Conservation (phyloP, 192 early-diverging fungal genomes). For the Entomortierella beljakovae region DNA sequence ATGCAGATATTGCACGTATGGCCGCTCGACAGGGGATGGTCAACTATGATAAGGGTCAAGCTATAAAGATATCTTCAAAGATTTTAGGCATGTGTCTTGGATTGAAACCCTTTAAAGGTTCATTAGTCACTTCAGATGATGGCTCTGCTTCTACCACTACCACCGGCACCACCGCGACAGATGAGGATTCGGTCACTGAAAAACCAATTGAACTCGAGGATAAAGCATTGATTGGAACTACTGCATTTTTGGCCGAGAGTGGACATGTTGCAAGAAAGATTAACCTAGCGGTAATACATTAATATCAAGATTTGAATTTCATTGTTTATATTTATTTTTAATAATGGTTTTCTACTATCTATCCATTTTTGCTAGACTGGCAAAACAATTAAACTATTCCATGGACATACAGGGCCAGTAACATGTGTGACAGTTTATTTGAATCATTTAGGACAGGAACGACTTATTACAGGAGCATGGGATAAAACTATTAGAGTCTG, state of each 20-base stretch:
- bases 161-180: not conserved
- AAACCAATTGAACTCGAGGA: slow-evolving; percentile 44
- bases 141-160: not conserved
- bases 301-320: not conserved
- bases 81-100: slow-evolving; percentile 62
- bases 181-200: not conserved
- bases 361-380: slow-evolving; percentile 54
- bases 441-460: slow-evolving; percentile 60
- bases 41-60: slow-evolving; percentile 68
- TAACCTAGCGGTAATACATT: slow-evolving; percentile 67
- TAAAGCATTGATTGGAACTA: slow-evolving; percentile 18
- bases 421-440: slow-evolving; percentile 70
- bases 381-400: slow-evolving; percentile 63
- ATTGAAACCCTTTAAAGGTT: not conserved
- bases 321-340: not conserved
- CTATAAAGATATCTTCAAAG: slow-evolving; percentile 72
- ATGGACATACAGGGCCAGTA: slow-evolving; percentile 78
- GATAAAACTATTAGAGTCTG: slow-evolving; percentile 91
- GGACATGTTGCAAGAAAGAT: slow-evolving; percentile 76
- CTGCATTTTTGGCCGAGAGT: slow-evolving; percentile 76
- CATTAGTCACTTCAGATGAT: too few relatives aligned
- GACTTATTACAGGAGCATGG: slow-evolving; percentile 92
- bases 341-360: not conserved
- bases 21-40: slow-evolving; percentile 64
- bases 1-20: slow-evolving; percentile 71